Evolutionary conservation across 306 rosid species (phyloP), one percentile per base, ranked within the genome.

Genomic region (Glycine tomentella): DNA sequence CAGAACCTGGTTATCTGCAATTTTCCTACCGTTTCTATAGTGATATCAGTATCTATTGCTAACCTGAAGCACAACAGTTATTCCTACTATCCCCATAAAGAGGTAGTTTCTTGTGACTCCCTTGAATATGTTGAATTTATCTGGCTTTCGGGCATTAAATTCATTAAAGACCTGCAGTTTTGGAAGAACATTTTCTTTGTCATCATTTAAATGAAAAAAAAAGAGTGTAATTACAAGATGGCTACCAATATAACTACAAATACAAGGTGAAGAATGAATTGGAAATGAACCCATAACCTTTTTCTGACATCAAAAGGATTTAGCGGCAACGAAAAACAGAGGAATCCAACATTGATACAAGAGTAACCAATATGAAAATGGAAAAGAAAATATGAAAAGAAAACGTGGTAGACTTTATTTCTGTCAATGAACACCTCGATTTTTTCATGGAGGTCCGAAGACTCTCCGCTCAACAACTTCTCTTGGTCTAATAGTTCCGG

Each of bases 81-180:
- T 3, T 61, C 81, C 90, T 38, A 93, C 83, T 57, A 95, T 95
- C 82, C 94, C 99, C 61, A 93, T 87, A 59, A 95, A 95, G 52
- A 95, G 90, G 75, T 79, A 88, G 76, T 95, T 95, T 77, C 76
- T 84, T 3, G 92, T 86, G 48, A 93, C 82, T 59, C 99, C 98
- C 74, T 81, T 82, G 86, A 95, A 95, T 48, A 95, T 87, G 73
- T 95, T 95, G 53, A 77, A 76, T 66, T 91, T 92, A 70, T 91
- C 98, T 0, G 98, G 99, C 83, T 95, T 95, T 52, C 96, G 86
- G 9, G 99, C 98, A 81, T 93, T 95, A 79, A 95, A 93, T 82
- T 95, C 99, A 20, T 95, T 95, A 53, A 93, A 95, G 49, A 95
- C 65, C 97, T 95, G 94, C 76, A 72, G 62, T 75, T 72, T 56